Evolutionary conservation across 2,329 filamentous ascomycete genomes (phyloP).

Genomic region (Neospermospora avenae): DNA sequence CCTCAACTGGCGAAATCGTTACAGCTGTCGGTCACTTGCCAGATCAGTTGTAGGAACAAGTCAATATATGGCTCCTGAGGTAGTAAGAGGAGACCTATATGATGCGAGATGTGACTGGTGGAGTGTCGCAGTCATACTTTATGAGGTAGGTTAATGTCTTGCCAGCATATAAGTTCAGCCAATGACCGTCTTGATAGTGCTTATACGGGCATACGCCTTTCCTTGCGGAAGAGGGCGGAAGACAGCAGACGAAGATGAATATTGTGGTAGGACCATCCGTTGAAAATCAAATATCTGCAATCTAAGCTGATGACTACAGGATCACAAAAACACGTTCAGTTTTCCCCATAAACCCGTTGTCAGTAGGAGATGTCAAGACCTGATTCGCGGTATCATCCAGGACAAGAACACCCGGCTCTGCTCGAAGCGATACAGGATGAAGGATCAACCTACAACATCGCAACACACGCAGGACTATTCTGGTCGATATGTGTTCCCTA

Average conservation of each 20-base stretch:
- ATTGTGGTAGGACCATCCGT: constrained; percentile 63
- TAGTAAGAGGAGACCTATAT: constrained; percentile 76
- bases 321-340: constrained; percentile 65
- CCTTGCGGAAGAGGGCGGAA: constrained; percentile 66
- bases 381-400: constrained; percentile 69
- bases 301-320: constrained; percentile 36
- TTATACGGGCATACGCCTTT: constrained; percentile 92
- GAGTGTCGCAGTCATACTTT: constrained; percentile 93
- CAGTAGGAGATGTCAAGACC: constrained; percentile 69
- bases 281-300: constrained; percentile 38
- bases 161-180: background rate
- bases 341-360: constrained; percentile 68
- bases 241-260: constrained; percentile 80
- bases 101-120: constrained; percentile 96
- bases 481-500: constrained; percentile 69
- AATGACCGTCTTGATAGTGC: constrained; percentile 48
- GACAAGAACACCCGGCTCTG: constrained; percentile 75
- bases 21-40: constrained; percentile 68
- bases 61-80: constrained; percentile 97
- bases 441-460: constrained; percentile 46
- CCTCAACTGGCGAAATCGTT: constrained; percentile 66
- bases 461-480: constrained; percentile 37
- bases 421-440: constrained; percentile 68
- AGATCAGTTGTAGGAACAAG: constrained; percentile 90
- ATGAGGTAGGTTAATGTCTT: constrained; percentile 53